Evolutionary conservation across 495 filamentous ascomycete genomes (phyloP).

Genomic region (Neurospora sublineolata): DNA sequence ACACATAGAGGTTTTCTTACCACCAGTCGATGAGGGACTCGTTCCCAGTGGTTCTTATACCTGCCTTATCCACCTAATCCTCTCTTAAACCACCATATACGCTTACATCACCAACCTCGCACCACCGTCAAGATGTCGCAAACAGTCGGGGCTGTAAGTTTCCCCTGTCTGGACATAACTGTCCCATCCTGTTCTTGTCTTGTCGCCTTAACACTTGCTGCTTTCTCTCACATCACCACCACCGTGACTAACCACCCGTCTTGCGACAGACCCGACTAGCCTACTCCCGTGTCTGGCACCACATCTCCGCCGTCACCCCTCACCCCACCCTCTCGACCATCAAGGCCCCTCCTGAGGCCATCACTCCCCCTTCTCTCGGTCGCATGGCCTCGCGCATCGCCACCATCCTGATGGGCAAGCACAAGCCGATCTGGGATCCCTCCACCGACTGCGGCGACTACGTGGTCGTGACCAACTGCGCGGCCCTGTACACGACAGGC

Average conservation of each 20-base stretch:
- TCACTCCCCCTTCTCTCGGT: slow-evolving; percentile 62
- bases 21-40: slow-evolving; percentile 17
- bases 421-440: slow-evolving; percentile 96
- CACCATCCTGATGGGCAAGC: slow-evolving; percentile 90
- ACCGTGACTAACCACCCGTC: slow-evolving; percentile 46
- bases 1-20: neutral
- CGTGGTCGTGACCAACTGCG: slow-evolving; percentile 84
- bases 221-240: slow-evolving; percentile 3
- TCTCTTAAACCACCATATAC: neutral
- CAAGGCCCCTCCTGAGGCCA: slow-evolving; percentile 37
- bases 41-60: slow-evolving; percentile 9
- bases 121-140: slow-evolving; percentile 14
- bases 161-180: neutral
- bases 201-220: slow-evolving; percentile 4
- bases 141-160: slow-evolving; percentile 13
- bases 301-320: slow-evolving; percentile 54
- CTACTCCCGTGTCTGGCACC: slow-evolving; percentile 92
- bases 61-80: neutral
- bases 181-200: neutral
- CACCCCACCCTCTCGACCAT: slow-evolving; percentile 43
- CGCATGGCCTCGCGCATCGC: slow-evolving; percentile 88
- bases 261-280: slow-evolving; percentile 72
- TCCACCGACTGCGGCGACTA: slow-evolving; percentile 98
- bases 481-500: slow-evolving; percentile 76
- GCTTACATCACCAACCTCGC: neutral